phyloP scores from a whole-genome alignment of 371 early-diverging fungal genomes.

The Mucor saturninus region DNA sequence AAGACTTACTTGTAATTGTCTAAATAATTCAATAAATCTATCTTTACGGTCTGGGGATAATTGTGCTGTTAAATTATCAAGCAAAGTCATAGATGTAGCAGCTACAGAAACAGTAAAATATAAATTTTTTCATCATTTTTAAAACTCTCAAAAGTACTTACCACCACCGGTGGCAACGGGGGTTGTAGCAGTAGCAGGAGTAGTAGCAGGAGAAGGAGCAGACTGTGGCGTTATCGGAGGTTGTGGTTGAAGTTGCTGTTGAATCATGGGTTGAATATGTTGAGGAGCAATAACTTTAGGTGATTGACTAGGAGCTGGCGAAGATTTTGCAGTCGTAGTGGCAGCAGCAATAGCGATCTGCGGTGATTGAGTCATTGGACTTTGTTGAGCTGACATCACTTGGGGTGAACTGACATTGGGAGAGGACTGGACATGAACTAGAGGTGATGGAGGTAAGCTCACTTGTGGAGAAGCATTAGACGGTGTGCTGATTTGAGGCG shows the following conservation, averaged over 20 bases:
- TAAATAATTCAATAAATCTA: conserved; percentile 42
- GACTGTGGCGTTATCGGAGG: background rate
- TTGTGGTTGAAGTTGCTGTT: conserved; percentile 1
- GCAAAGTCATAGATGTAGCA: conserved; percentile 33
- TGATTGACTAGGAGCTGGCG: background rate
- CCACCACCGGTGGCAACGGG: too few species aligned
- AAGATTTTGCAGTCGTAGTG: background rate
- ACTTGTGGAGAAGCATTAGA: conserved; percentile 1
- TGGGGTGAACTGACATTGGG: conserved; percentile 6
- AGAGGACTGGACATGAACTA: background rate
- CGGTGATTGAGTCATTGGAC: background rate
- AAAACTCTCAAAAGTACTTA: too few species aligned
- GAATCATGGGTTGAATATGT: background rate
- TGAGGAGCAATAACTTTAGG: conserved; percentile 12
- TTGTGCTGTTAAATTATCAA: conserved; percentile 45
- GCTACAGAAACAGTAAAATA: background rate
- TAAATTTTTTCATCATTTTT: background rate
- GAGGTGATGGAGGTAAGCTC: background rate
- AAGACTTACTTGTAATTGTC: conserved; percentile 41
- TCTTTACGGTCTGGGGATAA: conserved; percentile 45
- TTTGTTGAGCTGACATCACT: background rate
- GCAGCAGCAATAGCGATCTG: too few species aligned
- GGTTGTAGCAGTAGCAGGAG: too few species aligned
- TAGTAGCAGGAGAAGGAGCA: background rate
- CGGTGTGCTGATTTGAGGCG: conserved; percentile 1